phyloP scores from a whole-genome alignment of 2,329 filamentous ascomycete genomes.

The Alternaria sp. region DNA sequence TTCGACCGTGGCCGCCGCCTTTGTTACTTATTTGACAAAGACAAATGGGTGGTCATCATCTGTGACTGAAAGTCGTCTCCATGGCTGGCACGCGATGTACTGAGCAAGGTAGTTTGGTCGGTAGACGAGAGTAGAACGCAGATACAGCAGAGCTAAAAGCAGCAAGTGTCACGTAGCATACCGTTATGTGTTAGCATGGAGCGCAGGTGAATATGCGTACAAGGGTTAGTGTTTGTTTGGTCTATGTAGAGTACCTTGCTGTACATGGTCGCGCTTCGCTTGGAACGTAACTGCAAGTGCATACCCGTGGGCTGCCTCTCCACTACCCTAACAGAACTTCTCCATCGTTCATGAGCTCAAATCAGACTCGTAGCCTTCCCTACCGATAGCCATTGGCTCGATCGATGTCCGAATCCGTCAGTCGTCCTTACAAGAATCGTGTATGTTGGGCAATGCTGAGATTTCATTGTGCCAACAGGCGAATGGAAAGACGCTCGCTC shows the following conservation, averaged over 20 bases:
- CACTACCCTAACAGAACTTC: background rate
- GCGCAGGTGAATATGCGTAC: background rate
- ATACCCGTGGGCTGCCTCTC: background rate
- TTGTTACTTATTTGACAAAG: background rate
- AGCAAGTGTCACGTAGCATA: background rate
- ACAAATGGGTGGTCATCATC: background rate
- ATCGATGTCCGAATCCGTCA: background rate
- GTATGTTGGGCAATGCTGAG: background rate
- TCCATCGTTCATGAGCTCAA: background rate
- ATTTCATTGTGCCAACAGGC: background rate
- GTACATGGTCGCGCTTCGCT: background rate
- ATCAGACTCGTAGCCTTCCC: background rate
- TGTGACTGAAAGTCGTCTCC: background rate
- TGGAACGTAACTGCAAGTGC: background rate
- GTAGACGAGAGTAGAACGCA: background rate
- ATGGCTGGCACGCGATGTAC: background rate
- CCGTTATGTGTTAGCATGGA: background rate
- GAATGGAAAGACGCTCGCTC: background rate
- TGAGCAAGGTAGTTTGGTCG: background rate
- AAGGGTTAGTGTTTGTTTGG: background rate
- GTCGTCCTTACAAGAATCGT: background rate
- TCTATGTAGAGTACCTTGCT: background rate
- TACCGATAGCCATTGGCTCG: background rate
- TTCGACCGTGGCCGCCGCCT: background rate
- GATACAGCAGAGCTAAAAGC: background rate